Conservation (phyloP, 2,329 filamentous ascomycete genomes). For the Zymoseptoria passerinii region DNA sequence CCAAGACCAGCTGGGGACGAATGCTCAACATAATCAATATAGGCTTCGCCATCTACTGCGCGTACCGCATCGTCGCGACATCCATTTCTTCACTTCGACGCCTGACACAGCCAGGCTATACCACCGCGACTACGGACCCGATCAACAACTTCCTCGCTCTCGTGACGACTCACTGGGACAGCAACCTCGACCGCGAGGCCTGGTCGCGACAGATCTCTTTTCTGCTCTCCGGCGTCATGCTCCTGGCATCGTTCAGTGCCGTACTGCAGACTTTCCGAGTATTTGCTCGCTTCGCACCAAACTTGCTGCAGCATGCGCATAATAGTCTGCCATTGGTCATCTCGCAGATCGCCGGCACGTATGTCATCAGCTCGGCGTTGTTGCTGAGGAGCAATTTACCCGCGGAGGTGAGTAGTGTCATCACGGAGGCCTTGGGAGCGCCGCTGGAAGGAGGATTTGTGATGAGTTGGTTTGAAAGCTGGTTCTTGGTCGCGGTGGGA, state of each 20-base stretch:
- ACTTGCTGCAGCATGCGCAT: conserved; percentile 63
- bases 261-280: conserved; percentile 79
- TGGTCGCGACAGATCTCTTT: conserved; percentile 85
- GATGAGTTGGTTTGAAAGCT: conserved; percentile 79
- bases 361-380: conserved; percentile 73
- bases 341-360: conserved; percentile 73
- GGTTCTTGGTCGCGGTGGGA: conserved; percentile 65
- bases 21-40: conserved; percentile 57
- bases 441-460: conserved; percentile 66
- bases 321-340: conserved; percentile 72
- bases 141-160: conserved; percentile 76
- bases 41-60: conserved; percentile 70
- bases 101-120: conserved; percentile 33
- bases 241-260: conserved; percentile 70
- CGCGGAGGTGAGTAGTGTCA: conserved; percentile 64
- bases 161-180: conserved; percentile 75
- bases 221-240: conserved; percentile 71
- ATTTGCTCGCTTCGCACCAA: conserved; percentile 65
- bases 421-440: conserved; percentile 68
- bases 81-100: conserved; percentile 59
- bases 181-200: conserved; percentile 68
- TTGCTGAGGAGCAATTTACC: conserved; percentile 72
- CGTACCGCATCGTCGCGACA: conserved; percentile 73
- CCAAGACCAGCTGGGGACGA: conserved; percentile 59
- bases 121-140: conserved; percentile 66